Evolutionary conservation across 2,329 filamentous ascomycete species (phyloP).

Genomic region (Atkinsonella hypoxylon): DNA sequence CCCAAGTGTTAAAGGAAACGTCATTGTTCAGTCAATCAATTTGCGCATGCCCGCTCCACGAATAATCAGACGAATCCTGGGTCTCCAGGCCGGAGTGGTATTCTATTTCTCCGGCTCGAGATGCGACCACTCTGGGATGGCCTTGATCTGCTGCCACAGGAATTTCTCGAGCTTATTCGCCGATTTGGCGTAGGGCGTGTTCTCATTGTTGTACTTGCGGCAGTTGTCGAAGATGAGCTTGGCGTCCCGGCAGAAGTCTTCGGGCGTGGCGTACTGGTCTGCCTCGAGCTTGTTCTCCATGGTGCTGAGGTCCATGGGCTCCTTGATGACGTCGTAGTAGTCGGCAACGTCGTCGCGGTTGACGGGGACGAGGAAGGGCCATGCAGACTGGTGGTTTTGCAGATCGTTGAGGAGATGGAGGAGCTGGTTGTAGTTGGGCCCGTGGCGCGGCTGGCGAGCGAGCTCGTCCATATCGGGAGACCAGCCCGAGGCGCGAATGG

Average conservation of each 20-base stretch:
- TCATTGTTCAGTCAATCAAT: background rate
- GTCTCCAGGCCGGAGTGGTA: slow-evolving; percentile 8
- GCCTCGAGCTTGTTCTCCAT: slow-evolving; percentile 85
- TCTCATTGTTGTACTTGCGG: slow-evolving; percentile 92
- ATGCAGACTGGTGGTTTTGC: slow-evolving; percentile 84
- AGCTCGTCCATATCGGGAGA: slow-evolving; percentile 96
- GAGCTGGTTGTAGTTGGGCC: slow-evolving; percentile 90
- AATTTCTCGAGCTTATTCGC: slow-evolving; percentile 88
- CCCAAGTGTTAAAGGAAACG: no score
- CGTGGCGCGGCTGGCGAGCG: slow-evolving; percentile 85
- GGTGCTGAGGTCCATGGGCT: slow-evolving; percentile 91
- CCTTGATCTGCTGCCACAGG: slow-evolving; percentile 89
- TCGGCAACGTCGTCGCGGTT: slow-evolving; percentile 95
- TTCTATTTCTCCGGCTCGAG: slow-evolving; percentile 36
- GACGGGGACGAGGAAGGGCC: slow-evolving; percentile 90
- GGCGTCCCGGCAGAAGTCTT: slow-evolving; percentile 85
- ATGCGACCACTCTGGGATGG: slow-evolving; percentile 84
- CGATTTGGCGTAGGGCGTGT: slow-evolving; percentile 85
- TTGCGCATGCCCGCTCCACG: background rate
- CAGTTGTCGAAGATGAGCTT: slow-evolving; percentile 90
- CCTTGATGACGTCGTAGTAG: slow-evolving; percentile 96
- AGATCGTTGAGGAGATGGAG: slow-evolving; percentile 87
- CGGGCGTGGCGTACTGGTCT: slow-evolving; percentile 79
- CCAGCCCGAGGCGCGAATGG: slow-evolving; percentile 89
- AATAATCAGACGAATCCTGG: background rate